Conservation (phyloP, 768 basidiomycete species). For the Leucogyrophana mollusca region DNA sequence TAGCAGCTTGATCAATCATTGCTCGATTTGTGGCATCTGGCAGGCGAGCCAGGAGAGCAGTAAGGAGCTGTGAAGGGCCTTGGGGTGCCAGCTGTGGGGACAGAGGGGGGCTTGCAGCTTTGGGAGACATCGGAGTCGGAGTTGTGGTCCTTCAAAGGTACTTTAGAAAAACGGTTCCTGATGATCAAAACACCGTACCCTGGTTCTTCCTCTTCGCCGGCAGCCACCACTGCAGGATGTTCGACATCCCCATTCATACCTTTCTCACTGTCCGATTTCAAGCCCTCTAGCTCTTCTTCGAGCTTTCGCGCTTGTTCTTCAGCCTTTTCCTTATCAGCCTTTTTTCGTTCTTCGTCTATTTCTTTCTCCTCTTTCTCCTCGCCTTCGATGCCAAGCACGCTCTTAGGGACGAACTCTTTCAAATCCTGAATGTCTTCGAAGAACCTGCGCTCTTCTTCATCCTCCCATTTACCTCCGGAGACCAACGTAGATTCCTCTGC, state of each 20-base stretch:
- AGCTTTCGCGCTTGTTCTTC: slow-evolving; percentile 71
- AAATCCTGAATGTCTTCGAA: slow-evolving; percentile 93
- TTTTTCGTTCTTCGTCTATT: slow-evolving; percentile 43
- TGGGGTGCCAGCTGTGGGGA: slow-evolving; percentile 78
- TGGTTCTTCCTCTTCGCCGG: slow-evolving; percentile 29
- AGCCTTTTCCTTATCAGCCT: slow-evolving; percentile 52
- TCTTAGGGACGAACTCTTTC: slow-evolving; percentile 87
- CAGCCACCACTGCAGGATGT: slow-evolving; percentile 10
- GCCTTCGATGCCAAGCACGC: slow-evolving; percentile 70
- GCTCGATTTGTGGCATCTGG: slow-evolving; percentile 92
- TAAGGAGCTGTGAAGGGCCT: slow-evolving; percentile 91
- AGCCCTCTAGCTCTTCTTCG: slow-evolving; percentile 73
- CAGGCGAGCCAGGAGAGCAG: slow-evolving; percentile 84
- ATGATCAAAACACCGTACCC: slow-evolving; percentile 16
- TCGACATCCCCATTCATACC: slow-evolving; percentile 18
- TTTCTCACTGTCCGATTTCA: slow-evolving; percentile 39
- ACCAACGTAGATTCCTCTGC: slow-evolving; percentile 50
- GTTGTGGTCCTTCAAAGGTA: slow-evolving; percentile 41
- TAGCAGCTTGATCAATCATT: slow-evolving; percentile 88
- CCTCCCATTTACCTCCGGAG: slow-evolving; percentile 91
- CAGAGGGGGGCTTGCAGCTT: slow-evolving; percentile 52
- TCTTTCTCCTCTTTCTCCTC: slow-evolving; percentile 40
- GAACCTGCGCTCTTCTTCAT: slow-evolving; percentile 93
- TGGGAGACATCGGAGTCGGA: slow-evolving; percentile 69
- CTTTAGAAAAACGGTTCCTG: neutral